phyloP scores from a whole-genome alignment of 2,329 filamentous ascomycete species.

The Xylariaceae sp. region DNA sequence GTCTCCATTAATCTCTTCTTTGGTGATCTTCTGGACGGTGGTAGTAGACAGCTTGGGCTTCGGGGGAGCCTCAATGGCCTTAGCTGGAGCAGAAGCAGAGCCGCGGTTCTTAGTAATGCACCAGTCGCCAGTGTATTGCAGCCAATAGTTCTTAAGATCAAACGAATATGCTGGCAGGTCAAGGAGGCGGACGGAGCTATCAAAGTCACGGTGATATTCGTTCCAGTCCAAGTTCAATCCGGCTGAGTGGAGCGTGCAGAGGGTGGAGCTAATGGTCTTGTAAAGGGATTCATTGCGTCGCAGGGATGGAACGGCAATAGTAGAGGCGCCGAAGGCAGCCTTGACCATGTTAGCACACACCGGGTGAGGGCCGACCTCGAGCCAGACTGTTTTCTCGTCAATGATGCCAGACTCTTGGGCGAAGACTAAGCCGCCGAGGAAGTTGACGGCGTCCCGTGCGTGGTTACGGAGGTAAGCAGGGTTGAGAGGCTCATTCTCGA shows the following conservation, averaged over 20 bases:
- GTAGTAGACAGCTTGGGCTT: conserved; percentile 58
- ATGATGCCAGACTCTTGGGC: conserved; percentile 55
- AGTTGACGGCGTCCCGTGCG: conserved; percentile 64
- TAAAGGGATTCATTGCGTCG: conserved; percentile 58
- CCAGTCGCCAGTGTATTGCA: conserved; percentile 58
- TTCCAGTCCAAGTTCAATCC: conserved; percentile 61
- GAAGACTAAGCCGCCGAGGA: conserved; percentile 55
- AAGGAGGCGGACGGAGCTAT: conserved; percentile 52
- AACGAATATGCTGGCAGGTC: conserved; percentile 64
- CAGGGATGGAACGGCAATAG: conserved; percentile 54
- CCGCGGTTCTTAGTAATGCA: conserved; percentile 61
- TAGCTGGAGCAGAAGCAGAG: conserved; percentile 39
- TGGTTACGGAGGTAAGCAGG: conserved; percentile 60
- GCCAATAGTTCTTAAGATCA: conserved; percentile 68
- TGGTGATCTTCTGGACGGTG: conserved; percentile 59
- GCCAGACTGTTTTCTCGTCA: conserved; percentile 61
- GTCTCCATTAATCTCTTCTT: conserved; percentile 57
- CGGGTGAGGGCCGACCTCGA: conserved; percentile 71
- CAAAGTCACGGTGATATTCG: conserved; percentile 60
- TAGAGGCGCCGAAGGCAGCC: conserved; percentile 51
- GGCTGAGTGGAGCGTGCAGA: conserved; percentile 52
- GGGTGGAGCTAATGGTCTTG: conserved; percentile 55
- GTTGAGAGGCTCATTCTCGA: conserved; percentile 53
- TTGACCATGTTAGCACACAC: conserved; percentile 65
- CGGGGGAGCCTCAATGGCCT: conserved; percentile 27